These are phyloP conservation scores for Aquilaria agallochum DNA, from an alignment of 441 rosid genomes.

Conservation along the genomic window DNA sequence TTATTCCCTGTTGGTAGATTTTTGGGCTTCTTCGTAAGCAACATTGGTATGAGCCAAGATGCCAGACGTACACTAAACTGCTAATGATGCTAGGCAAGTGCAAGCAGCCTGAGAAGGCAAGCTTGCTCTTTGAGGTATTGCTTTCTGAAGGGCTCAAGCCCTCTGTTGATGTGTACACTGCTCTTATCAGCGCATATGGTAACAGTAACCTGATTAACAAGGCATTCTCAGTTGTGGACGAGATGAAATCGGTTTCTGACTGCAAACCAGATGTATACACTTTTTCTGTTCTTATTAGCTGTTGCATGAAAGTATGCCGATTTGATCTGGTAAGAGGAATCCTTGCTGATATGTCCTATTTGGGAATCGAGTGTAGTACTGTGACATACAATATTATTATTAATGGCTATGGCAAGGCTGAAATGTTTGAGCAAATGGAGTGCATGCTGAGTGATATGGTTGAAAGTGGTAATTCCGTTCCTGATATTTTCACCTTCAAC, in stretches of 20 bases:
- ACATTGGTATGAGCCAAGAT: slow-evolving; percentile 75
- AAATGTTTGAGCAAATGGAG: slow-evolving; percentile 73
- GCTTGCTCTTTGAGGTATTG: slow-evolving; percentile 67
- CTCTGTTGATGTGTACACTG: slow-evolving; percentile 72
- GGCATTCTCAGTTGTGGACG: slow-evolving; percentile 52
- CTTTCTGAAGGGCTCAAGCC: slow-evolving; percentile 68
- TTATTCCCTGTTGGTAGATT: slow-evolving; percentile 33
- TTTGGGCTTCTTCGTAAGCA: slow-evolving; percentile 74
- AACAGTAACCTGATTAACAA: slow-evolving; percentile 47
- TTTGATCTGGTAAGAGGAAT: slow-evolving; percentile 49
- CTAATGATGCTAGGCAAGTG: slow-evolving; percentile 82
- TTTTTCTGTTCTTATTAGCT: slow-evolving; percentile 51
- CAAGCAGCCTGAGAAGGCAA: slow-evolving; percentile 62
- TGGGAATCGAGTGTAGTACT: slow-evolving; percentile 49
- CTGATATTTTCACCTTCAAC: slow-evolving; percentile 70
- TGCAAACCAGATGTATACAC: slow-evolving; percentile 78
- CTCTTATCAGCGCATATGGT: slow-evolving; percentile 68
- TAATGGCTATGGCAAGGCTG: slow-evolving; percentile 74
- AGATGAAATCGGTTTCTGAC: slow-evolving; percentile 65
- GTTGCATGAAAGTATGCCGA: slow-evolving; percentile 44
- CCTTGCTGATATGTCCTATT: slow-evolving; percentile 65
- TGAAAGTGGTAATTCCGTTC: slow-evolving; percentile 51
- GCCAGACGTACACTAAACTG: slow-evolving; percentile 58
- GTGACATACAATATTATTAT: slow-evolving; percentile 67
- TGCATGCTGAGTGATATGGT: slow-evolving; percentile 56